Conservation (phyloP, 371 early-diverging fungal genomes). For the Mortierella sp. region DNA sequence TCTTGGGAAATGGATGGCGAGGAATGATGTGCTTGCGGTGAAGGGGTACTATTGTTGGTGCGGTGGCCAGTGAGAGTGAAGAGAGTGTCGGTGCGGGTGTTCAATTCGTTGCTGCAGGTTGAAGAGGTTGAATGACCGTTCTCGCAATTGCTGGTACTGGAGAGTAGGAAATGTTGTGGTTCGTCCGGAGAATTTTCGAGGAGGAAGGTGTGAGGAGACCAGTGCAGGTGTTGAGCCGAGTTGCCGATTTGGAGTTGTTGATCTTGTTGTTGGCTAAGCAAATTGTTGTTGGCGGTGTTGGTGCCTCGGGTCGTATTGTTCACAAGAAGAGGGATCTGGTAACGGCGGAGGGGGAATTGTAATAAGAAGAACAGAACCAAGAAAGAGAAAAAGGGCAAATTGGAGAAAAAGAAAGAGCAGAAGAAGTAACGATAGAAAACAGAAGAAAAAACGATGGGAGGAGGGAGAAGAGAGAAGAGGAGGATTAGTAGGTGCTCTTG, state of each 20-base stretch:
- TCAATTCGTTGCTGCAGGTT: neutral
- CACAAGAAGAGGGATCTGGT: neutral
- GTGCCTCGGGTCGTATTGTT: neutral
- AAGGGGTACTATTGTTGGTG: neutral
- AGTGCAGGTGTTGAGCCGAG: neutral
- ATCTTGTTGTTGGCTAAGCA: slow-evolving; percentile 7
- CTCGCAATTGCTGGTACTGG: neutral
- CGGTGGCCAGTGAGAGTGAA: neutral
- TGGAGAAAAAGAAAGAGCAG: neutral
- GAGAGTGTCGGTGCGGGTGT: neutral
- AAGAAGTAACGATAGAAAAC: neutral
- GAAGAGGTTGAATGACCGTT: neutral
- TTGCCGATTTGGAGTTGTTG: neutral
- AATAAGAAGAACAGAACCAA: neutral
- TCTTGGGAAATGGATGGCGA: neutral
- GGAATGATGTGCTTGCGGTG: neutral
- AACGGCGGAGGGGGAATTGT: neutral
- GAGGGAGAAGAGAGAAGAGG: neutral
- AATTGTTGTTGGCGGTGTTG: neutral
- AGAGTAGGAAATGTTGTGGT: neutral
- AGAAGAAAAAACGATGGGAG: neutral
- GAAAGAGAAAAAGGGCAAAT: neutral
- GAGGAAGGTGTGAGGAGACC: neutral
- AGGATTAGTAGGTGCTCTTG: neutral
- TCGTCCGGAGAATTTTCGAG: slow-evolving; percentile 8